Evolutionary conservation across 129 eudicot species (phyloP), one percentile per base, ranked within the genome.

Genomic region (Scalesia atractyloides): DNA sequence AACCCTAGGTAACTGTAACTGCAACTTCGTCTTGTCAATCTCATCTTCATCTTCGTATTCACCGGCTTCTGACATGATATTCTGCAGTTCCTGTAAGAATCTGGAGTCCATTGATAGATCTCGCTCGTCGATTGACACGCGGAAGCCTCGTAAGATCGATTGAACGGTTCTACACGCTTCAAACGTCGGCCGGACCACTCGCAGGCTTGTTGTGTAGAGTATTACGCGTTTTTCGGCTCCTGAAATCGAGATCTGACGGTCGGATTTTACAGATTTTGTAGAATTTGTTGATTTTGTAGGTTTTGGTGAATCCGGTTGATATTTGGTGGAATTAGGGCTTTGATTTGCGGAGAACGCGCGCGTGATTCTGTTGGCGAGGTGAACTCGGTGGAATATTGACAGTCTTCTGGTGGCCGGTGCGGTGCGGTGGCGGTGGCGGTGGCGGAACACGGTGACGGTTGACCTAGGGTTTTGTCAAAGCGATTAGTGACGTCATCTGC

Each of bases 61-160:
- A 15, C 64, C 65, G 69, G 30, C 12, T 71, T 78, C 73, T 0
- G 75, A 71, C 48, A 95, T 62, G 34, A 87, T 83, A 18, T 43
- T 61, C 56, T 80, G 88, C 54, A 95, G 74, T 83, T 95, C 99
- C 16, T 69, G 61, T 46, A 80, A 72, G 81, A 86, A 95, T 1
- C 82, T 46, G 2, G 84, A 73, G 69, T 91, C 99, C 99, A 95
- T 95, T 2, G 96, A 77, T 1, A 95, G 69, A 83, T 95, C 99
- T 4, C 99, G 89, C 60, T 95, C 99, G 78, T 95, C 99, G 50
- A 95, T 50, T 5, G 78, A 73, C 0, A 91, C 94, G 44, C 88
- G 91, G 67, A 95, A 88, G 4, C 84, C 86, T 2, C 85, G 86
- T 17, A 95, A 77, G 39, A 90, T 85, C 2, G 96, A 60, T 58